These are phyloP conservation scores for Naganishia cerealis DNA, from an alignment of 1,284 basidiomycete genomes.

Conservation along the genomic window DNA sequence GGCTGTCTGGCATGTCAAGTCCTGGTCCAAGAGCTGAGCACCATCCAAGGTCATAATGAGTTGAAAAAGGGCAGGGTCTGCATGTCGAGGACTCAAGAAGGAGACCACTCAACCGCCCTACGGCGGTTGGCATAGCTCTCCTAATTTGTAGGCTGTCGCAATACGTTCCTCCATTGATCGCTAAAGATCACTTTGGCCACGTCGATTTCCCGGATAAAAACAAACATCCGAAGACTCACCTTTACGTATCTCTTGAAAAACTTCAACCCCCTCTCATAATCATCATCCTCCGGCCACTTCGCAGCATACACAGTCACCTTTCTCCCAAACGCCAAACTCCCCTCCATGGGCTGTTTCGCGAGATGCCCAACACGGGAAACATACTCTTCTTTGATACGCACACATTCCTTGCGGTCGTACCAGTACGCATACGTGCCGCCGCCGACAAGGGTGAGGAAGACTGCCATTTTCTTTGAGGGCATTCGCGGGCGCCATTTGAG, in stretches of 20 bases:
- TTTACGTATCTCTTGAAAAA: conserved; percentile 97
- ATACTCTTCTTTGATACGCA: conserved; percentile 73
- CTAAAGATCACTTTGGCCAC: background rate
- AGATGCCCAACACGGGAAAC: conserved; percentile 75
- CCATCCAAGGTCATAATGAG: too few relatives aligned
- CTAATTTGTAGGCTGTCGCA: too few relatives aligned
- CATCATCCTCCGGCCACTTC: conserved; percentile 93
- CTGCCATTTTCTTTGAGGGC: conserved; percentile 89
- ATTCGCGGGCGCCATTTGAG: conserved; percentile 59
- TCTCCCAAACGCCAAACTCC: conserved; percentile 68
- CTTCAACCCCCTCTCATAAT: conserved; percentile 75
- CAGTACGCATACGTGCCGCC: conserved; percentile 71
- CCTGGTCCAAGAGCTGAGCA: too few relatives aligned
- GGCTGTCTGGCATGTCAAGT: too few relatives aligned
- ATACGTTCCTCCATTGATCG: background rate
- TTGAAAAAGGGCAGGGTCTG: too few relatives aligned
- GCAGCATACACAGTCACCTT: conserved; percentile 83
- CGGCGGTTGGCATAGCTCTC: too few relatives aligned
- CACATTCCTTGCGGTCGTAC: conserved; percentile 80
- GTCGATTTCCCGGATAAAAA: background rate
- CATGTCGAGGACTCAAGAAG: too few relatives aligned
- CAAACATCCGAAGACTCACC: conserved; percentile 60
- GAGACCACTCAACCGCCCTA: too few relatives aligned
- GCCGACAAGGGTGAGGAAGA: conserved; percentile 77
- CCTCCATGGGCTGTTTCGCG: conserved; percentile 65